Evolutionary conservation across 345 rosid species (phyloP).

Genomic region (Mercurialis annua): DNA sequence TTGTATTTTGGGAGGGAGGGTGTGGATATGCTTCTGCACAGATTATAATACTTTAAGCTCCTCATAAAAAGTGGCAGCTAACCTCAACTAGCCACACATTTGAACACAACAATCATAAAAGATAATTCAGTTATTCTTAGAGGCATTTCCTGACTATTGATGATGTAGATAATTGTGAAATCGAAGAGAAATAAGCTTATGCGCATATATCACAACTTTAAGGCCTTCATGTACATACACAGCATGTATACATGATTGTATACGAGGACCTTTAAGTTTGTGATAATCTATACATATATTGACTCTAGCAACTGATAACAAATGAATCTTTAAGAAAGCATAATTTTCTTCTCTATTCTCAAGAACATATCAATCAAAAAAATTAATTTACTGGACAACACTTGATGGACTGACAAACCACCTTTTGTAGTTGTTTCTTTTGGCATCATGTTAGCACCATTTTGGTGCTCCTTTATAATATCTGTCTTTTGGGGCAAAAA

Average conservation of each 20-base stretch:
- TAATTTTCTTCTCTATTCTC: not conserved
- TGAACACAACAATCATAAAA: not conserved
- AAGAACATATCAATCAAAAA: not conserved
- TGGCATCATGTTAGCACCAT: not conserved
- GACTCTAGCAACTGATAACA: not conserved
- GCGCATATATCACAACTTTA: not conserved
- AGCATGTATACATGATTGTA: no score
- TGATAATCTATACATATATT: not conserved
- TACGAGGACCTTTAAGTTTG: no score
- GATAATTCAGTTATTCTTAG: not conserved
- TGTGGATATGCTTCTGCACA: no score
- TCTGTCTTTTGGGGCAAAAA: not conserved
- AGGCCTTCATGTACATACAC: no score
- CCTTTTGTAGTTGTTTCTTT: not conserved
- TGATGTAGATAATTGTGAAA: not conserved
- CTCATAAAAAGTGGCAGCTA: no score
- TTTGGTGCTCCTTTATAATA: not conserved
- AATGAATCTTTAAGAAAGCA: not conserved
- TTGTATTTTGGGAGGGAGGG: no score
- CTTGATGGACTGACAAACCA: not conserved
- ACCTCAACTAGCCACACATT: not conserved
- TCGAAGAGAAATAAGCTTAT: not conserved
- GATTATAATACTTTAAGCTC: no score
- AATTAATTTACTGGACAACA: not conserved
- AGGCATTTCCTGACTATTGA: not conserved